A percentile compares a stretch with the other conserved stretches of the same genome.
Conservation (phyloP, 192 early-diverging fungal species). For the Coemansia sp. region DNA sequence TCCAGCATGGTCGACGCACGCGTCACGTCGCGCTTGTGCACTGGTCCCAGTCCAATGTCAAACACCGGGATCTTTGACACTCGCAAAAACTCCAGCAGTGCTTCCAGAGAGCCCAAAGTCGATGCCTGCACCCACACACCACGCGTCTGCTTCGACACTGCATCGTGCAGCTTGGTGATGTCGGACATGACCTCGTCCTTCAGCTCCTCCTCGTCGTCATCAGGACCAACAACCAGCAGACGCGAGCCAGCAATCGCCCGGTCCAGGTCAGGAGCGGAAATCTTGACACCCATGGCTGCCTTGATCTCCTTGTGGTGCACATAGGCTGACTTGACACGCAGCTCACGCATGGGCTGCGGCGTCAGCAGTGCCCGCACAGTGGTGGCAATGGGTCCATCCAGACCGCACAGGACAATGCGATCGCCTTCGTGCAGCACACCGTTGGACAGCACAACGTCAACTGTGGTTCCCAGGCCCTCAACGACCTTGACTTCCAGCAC, state of each 20-base stretch:
- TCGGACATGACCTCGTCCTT: conserved; percentile 95
- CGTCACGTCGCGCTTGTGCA: conserved; percentile 96
- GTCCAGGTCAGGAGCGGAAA: conserved; percentile 88
- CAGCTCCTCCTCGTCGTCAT: conserved; percentile 95
- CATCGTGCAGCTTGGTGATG: conserved; percentile 68
- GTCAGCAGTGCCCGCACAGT: conserved; percentile 91
- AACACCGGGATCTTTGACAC: conserved; percentile 92
- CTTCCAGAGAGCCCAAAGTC: conserved; percentile 96
- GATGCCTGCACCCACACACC: conserved; percentile 99
- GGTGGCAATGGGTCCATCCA: conserved; percentile 90
- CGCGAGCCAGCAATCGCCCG: conserved; percentile 97
- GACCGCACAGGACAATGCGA: conserved; percentile 90
- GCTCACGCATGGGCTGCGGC: conserved; percentile 97
- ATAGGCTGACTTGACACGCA: conserved; percentile 95
- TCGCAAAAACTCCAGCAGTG: conserved; percentile 89
- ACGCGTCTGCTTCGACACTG: conserved; percentile 77
- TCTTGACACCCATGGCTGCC: conserved; percentile 96
- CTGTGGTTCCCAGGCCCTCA: conserved; percentile 96
- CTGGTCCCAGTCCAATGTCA: conserved; percentile 95
- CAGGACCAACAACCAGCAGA: conserved; percentile 85
- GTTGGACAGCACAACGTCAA: conserved; percentile 96
- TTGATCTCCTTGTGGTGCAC: conserved; percentile 95
- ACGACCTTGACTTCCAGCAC: conserved; percentile 99
- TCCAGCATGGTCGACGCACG: conserved; percentile 91
- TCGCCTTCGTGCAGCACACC: conserved; percentile 94